Conservation (phyloP, 164 flowering plant genomes). For the Tetracentron sinense region DNA sequence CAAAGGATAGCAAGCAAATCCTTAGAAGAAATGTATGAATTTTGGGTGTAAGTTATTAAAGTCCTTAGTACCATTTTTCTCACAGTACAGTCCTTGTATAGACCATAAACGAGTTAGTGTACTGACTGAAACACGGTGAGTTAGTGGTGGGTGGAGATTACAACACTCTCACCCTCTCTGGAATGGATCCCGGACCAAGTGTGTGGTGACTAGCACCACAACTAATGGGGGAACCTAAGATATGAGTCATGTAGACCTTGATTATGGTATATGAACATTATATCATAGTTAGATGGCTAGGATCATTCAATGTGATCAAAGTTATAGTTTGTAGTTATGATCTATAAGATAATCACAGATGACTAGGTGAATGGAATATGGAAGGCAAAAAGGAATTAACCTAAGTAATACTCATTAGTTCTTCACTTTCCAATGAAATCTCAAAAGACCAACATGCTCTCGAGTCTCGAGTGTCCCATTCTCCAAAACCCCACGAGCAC, state of each 20-base stretch:
- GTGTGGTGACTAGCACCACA: no score
- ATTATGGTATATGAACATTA: background rate
- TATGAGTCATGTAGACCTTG: background rate
- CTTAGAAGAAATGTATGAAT: background rate
- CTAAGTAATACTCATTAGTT: conserved; percentile 10
- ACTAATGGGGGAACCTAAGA: background rate
- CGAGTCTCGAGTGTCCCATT: conserved; percentile 55
- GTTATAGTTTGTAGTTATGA: background rate
- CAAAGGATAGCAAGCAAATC: background rate
- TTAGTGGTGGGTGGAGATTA: no score
- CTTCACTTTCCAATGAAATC: conserved; percentile 66
- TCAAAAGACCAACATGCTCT: conserved; percentile 84
- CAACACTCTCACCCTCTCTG: no score
- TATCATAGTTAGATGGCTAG: background rate
- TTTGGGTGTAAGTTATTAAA: background rate
- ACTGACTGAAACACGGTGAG: no score
- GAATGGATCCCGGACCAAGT: no score
- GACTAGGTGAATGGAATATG: background rate
- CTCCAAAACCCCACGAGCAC: conserved; percentile 91
- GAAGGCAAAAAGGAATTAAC: conserved; percentile 17
- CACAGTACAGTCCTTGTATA: background rate
- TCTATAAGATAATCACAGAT: background rate
- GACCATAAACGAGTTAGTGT: no score
- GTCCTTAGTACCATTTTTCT: background rate
- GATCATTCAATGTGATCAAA: background rate